Evolutionary conservation across 2,329 filamentous ascomycete species (phyloP).

Genomic region (Colletotrichum sp.): DNA sequence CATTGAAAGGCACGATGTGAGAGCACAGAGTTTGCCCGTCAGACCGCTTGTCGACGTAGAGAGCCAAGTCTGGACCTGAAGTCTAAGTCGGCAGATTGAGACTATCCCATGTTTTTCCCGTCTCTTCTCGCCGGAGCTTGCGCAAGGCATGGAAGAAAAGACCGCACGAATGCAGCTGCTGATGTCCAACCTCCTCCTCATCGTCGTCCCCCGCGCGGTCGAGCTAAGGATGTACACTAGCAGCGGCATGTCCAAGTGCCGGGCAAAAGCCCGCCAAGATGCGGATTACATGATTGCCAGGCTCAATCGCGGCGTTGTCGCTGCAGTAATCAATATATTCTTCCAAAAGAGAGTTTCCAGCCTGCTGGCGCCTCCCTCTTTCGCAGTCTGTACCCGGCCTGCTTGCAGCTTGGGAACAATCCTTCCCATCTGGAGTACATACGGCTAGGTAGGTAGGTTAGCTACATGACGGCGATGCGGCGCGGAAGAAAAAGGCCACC

Average conservation of each 20-base stretch:
- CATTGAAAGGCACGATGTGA: neutral
- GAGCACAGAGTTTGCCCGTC: neutral
- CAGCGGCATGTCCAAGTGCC: neutral
- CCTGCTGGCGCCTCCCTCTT: neutral
- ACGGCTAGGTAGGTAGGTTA: neutral
- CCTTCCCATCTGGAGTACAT: neutral
- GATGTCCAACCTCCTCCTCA: neutral
- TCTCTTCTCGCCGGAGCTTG: neutral
- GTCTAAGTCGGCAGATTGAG: neutral
- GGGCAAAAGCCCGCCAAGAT: neutral
- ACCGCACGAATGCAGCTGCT: neutral
- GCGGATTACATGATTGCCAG: neutral
- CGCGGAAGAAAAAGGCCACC: neutral
- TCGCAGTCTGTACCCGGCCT: neutral
- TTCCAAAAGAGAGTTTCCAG: neutral
- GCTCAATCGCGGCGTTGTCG: neutral
- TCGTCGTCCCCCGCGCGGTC: neutral
- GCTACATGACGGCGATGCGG: neutral
- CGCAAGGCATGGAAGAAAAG: neutral
- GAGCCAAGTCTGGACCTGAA: neutral
- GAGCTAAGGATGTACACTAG: neutral
- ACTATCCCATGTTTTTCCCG: neutral
- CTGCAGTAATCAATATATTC: neutral
- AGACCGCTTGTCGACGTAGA: neutral
- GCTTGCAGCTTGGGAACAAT: neutral